Evolutionary conservation across 176 grass and related monocot species (phyloP), one percentile per base, ranked within the genome.

Genomic region (Triticum timopheevii): DNA sequence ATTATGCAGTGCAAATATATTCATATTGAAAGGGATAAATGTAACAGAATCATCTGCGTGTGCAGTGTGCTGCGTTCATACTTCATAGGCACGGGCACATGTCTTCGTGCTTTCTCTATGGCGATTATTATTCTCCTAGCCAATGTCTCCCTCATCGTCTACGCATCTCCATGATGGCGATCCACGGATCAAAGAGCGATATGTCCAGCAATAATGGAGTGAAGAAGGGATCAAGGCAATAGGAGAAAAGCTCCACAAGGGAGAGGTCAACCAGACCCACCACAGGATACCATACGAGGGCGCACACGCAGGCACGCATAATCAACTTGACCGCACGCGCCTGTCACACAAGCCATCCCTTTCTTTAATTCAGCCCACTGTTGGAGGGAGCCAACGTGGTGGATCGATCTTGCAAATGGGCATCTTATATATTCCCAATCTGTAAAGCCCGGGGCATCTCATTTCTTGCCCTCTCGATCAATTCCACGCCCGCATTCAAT

Each of bases 191-290:
- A 62, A 69, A 73, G 84, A 83, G 86, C 64, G 78, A 78, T 83
- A 86, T 82, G 31, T 33, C 77, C 65, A 25, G 42, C 84, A 90
- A 90, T 90, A 90, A 90, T 86, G 79, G 52, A 90, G 77, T n/a
- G 30, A 45, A 56, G 65, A 83, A 59, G 35, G 69, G 76, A 68
- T 74, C 16, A 0, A 54, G 50, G 50, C 1, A 5, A 54, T 54
- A 19, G 50, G 50, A 52, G 15, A 16, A 54, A 54, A 54, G 50
- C 50, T 54, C 49, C 49, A 52, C 76, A 80, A 77, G 34, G 36
- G 63, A 69, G 42, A 86, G 63, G 39, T 90, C 89, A 87, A 86
- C 72, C 66, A 58, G 65, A 3, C 23, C 83, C 79, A 83, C 50
- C 36, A 13, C 44, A 47, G 52, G 71, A 86, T 90, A 83, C 84